phyloP scores from a whole-genome alignment of 352 stramenopile species.

The Pythium apleroticum region DNA sequence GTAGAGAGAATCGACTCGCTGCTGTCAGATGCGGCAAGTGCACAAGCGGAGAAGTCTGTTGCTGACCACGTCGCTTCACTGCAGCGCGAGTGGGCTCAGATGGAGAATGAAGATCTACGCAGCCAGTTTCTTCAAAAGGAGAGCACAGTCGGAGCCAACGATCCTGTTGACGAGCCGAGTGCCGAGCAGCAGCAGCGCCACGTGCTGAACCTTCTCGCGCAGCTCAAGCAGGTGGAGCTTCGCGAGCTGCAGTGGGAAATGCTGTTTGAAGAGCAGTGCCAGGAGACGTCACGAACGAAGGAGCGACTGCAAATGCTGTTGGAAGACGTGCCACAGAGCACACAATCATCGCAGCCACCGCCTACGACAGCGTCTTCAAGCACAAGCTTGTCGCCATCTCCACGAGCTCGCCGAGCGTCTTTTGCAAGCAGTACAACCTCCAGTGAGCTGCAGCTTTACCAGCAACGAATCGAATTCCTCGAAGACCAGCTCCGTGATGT shows the following conservation, averaged over 20 bases:
- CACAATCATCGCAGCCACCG: background rate
- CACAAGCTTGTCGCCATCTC: background rate
- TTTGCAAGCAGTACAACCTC: constrained; percentile 13
- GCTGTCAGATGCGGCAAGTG: background rate
- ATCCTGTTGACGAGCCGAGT: background rate
- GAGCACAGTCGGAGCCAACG: background rate
- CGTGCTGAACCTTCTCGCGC: constrained; percentile 31
- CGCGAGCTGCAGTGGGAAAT: constrained; percentile 40
- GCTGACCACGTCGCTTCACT: background rate
- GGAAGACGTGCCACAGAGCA: constrained; percentile 31
- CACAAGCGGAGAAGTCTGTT: background rate
- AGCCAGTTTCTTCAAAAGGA: background rate
- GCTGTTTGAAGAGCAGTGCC: constrained; percentile 32
- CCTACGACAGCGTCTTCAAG: background rate
- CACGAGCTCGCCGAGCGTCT: constrained; percentile 4
- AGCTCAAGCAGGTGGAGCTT: constrained; percentile 45
- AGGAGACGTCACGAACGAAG: constrained; percentile 27
- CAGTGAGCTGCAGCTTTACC: constrained; percentile 28
- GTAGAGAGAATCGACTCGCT: background rate
- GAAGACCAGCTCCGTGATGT: constrained; percentile 50
- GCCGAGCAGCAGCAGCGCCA: constrained; percentile 23
- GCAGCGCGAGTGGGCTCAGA: constrained; percentile 9
- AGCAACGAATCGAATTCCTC: constrained; percentile 49
- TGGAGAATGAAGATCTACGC: constrained; percentile 22
- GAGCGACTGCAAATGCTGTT: constrained; percentile 43